Base-by-base conservation (phyloP, 352 stramenopile species). In the Phytophthora tentaculata region DNA sequence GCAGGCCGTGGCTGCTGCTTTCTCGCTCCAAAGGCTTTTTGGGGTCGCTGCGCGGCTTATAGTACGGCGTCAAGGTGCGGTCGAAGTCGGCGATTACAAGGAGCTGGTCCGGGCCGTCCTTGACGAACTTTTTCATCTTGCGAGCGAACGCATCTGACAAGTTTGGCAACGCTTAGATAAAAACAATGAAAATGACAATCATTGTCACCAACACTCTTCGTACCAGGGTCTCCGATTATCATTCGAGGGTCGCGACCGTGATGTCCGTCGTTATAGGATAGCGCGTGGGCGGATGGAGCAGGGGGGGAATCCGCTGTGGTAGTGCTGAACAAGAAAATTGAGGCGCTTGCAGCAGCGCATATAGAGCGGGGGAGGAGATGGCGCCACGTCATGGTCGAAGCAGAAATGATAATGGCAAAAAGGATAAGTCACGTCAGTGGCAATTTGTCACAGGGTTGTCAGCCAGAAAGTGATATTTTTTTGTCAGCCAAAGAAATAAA, bases 1-100 rank as follows among this genome's bases (percentile, higher is more conserved):
- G 64, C 17, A 77, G 59, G 19, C 59, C 56, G 43, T 77, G 69
- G 37, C 58, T 74, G 48, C 69, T 77, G 50, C 8, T 73, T 35
- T 77, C 69, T 54, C 55, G 64, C 48, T 70, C 49, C 16, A 64
- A 23, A 0, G 53, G 58, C 1, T 28, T 29, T 9, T 61, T 52
- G 7, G 47, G 44, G 22, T 64, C 59, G n/a, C 28, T 49, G 5
- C 45, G 45, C 19, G 43, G 55, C 51, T 77, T 79, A 65, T 69
- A 83, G 64, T 73, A 80, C 55, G 81, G 76, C 59, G 84, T 91
- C 41, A 93, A 70, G 39, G 83, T 93, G 49, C 84, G 82, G 68
- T 93, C 85, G 64, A 93, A 93, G 50, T 93, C 84, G 24, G 83
- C 71, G 37, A 93, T 91, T 47, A 91, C 74, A 37, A 93, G 53